Percentiles rank a stretch among this genome's conserved stretches.
Conservation (phyloP, 208 protist species). For the Angomonas ambiguus region DNA sequence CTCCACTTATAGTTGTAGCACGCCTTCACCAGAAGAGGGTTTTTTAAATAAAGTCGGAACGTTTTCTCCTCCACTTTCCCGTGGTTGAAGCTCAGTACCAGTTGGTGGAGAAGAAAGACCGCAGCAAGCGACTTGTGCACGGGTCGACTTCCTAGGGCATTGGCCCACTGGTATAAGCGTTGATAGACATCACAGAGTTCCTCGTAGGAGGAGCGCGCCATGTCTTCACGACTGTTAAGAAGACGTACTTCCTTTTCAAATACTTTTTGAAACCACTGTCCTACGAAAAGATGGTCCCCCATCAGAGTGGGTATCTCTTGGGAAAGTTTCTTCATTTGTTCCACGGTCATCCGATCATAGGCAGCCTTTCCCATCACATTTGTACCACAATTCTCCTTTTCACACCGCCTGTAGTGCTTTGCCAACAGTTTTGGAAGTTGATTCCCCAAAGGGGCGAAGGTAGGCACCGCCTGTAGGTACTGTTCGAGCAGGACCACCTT, state of each 20-base stretch:
- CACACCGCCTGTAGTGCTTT: too few relatives aligned
- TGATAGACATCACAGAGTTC: neutral
- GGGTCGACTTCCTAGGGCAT: neutral
- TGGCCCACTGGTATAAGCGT: neutral
- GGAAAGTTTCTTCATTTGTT: neutral
- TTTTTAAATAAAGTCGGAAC: neutral
- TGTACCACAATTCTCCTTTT: too few relatives aligned
- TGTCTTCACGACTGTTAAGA: too few relatives aligned
- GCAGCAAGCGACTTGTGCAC: neutral
- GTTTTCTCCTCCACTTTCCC: neutral
- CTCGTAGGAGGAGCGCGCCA: neutral
- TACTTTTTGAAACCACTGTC: neutral
- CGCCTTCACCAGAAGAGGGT: neutral
- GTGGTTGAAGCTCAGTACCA: neutral
- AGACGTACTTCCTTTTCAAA: neutral
- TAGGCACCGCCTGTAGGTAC: neutral
- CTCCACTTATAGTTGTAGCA: neutral
- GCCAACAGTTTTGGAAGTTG: neutral
- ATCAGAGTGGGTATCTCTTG: neutral
- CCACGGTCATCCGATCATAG: neutral
- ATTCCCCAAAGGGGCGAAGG: neutral
- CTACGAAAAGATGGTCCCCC: neutral
- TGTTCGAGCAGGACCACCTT: neutral
- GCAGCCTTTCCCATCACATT: neutral
- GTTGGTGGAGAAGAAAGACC: constrained; percentile 1